Evolutionary conservation across 176 grass and related monocot species (phyloP).

Genomic region (Panicum miliaceum): DNA sequence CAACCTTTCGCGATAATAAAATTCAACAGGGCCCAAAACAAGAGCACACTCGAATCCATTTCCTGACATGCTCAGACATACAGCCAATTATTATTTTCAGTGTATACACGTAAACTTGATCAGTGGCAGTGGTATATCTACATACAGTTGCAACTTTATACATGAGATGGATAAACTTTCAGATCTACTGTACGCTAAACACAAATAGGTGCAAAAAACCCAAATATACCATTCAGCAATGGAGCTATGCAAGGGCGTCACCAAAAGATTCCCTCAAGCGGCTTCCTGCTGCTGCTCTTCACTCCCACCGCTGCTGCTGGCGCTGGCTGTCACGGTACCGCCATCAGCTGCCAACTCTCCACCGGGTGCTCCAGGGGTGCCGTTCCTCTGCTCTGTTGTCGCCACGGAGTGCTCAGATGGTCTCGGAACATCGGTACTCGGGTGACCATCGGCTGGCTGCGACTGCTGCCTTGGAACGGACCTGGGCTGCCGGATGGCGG

Average conservation of each 20-base stretch:
- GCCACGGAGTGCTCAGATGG: neutral
- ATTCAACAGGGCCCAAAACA: neutral
- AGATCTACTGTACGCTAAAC: neutral
- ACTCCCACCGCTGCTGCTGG: neutral
- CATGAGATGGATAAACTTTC: neutral
- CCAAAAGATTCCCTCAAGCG: conserved; percentile 3
- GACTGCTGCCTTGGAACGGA: conserved; percentile 44
- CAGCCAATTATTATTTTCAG: neutral
- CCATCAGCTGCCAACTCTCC: neutral
- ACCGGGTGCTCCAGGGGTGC: neutral
- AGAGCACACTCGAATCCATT: no score
- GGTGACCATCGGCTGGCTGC: conserved; percentile 23
- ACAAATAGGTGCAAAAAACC: neutral
- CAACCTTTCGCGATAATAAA: neutral
- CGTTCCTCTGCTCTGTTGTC: conserved; percentile 4
- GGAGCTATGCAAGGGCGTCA: neutral
- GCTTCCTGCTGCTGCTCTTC: conserved; percentile 29
- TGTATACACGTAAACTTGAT: neutral
- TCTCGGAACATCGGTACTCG: conserved; percentile 23
- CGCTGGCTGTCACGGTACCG: neutral
- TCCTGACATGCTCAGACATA: no score
- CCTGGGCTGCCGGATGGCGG: conserved; percentile 72
- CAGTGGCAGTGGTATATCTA: neutral
- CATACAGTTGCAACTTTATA: neutral
- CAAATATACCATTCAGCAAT: neutral